Conservation (phyloP, 2,329 filamentous ascomycete species). For the Colletotrichum sp. region DNA sequence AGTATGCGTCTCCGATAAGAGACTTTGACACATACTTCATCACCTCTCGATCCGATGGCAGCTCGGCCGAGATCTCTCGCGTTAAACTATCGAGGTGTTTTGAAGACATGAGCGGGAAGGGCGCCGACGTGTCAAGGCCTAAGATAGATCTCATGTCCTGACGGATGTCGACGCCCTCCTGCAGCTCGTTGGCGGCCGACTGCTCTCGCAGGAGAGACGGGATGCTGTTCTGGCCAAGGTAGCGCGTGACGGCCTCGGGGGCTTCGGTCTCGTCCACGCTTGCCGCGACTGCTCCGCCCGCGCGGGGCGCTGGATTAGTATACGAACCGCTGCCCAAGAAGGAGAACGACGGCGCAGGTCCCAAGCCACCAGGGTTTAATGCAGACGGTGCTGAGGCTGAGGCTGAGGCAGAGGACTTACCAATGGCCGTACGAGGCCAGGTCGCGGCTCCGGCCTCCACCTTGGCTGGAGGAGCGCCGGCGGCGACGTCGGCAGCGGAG, state of each 20-base stretch:
- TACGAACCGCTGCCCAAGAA: constrained; percentile 8
- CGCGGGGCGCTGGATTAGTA: constrained; percentile 10
- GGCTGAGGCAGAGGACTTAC: constrained; percentile 27
- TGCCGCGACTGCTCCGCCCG: constrained; percentile 34
- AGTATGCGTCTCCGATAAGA: background rate
- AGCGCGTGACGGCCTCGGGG: constrained; percentile 57
- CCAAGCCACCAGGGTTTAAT: background rate
- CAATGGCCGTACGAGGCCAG: constrained; percentile 46
- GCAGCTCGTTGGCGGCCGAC: constrained; percentile 56
- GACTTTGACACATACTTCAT: constrained; percentile 60
- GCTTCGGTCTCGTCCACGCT: constrained; percentile 58
- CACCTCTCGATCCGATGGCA: constrained; percentile 69
- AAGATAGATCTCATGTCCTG: constrained; percentile 71
- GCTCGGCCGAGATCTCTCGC: constrained; percentile 63
- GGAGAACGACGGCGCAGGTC: constrained; percentile 1
- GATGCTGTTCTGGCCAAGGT: constrained; percentile 72
- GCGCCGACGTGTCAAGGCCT: constrained; percentile 69
- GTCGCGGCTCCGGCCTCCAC: constrained; percentile 43
- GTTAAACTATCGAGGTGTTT: constrained; percentile 65
- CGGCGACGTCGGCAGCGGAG: constrained; percentile 38
- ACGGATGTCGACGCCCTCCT: constrained; percentile 61
- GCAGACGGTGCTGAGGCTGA: background rate
- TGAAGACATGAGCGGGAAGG: constrained; percentile 71
- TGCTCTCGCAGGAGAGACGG: constrained; percentile 70
- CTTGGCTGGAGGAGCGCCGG: constrained; percentile 24